These are phyloP conservation scores for Zygoascus flipseniorum DNA, from an alignment of 805 yeast species.

Conservation along the genomic window DNA sequence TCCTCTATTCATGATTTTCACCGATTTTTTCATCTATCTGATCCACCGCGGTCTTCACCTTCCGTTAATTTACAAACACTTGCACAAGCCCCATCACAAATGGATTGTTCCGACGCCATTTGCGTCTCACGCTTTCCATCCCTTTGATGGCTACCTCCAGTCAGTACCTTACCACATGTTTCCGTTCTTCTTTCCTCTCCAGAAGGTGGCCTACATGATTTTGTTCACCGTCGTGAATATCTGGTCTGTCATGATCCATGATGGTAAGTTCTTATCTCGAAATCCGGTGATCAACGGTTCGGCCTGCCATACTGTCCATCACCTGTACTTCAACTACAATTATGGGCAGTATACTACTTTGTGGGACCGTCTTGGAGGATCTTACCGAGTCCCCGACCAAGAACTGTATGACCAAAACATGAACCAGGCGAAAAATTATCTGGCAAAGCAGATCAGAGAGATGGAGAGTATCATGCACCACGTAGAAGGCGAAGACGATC, in stretches of 20 bases:
- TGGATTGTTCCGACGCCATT: conserved; percentile 98
- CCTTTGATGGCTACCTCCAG: conserved; percentile 92
- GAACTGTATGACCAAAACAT: conserved; percentile 63
- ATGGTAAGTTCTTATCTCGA: conserved; percentile 89
- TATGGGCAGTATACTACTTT: conserved; percentile 97
- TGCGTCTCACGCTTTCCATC: conserved; percentile 98
- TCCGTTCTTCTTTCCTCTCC: conserved; percentile 88
- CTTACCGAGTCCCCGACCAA: conserved; percentile 87
- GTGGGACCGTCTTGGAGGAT: conserved; percentile 95
- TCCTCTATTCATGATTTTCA: conserved; percentile 78
- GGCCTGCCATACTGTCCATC: conserved; percentile 97
- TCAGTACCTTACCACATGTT: conserved; percentile 87
- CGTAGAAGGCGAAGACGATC: conserved; percentile 70
- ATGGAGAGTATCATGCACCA: conserved; percentile 72
- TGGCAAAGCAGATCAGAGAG: conserved; percentile 61
- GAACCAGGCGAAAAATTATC: conserved; percentile 50
- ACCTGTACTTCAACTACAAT: conserved; percentile 93
- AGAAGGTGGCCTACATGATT: conserved; percentile 72
- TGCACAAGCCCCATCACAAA: conserved; percentile 98
- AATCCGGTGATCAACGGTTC: conserved; percentile 95
- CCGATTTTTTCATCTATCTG: conserved; percentile 87
- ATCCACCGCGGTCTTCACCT: conserved; percentile 92
- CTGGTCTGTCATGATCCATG: conserved; percentile 99
- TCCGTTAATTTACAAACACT: conserved; percentile 74
- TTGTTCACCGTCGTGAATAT: conserved; percentile 88